Percentiles rank a stretch among this genome's conserved stretches.
These are phyloP conservation scores for Medicago ruthenica DNA, from an alignment of 306 rosid species.

Conservation along the genomic window DNA sequence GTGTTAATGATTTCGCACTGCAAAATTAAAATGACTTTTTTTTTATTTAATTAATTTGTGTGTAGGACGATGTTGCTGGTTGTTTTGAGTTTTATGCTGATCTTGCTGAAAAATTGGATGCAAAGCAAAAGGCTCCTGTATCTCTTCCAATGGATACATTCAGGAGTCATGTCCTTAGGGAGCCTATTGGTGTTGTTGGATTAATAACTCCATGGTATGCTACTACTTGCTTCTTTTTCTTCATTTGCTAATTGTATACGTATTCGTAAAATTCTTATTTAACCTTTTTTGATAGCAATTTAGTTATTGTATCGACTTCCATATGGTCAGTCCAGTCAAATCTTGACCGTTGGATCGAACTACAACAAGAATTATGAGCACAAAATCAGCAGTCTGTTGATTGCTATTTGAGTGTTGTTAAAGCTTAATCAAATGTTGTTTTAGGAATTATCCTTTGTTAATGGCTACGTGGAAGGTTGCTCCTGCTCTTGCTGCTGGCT, in stretches of 20 bases:
- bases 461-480: conserved; percentile 99
- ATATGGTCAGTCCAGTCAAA: neutral
- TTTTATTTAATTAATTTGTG: neutral
- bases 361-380: neutral
- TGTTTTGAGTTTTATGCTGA: conserved; percentile 96
- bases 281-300: neutral
- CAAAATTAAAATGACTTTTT: neutral
- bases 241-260: neutral
- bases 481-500: conserved; percentile 97
- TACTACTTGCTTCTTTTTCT: conserved; percentile 45
- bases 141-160: conserved; percentile 89
- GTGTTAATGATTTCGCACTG: conserved; percentile 1
- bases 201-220: conserved; percentile 95
- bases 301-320: neutral
- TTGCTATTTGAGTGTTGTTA: conserved; percentile 1
- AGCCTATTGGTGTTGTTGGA: conserved; percentile 91
- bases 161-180: conserved; percentile 74
- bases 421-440: conserved; percentile 12
- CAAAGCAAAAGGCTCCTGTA: conserved; percentile 75
- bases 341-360: neutral
- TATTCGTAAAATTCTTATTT: neutral
- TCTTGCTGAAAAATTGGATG: conserved; percentile 92
- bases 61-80: conserved; percentile 97
- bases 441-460: conserved; percentile 89
- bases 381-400: too few relatives aligned